These are phyloP conservation scores for Nigrospora oryzae DNA, from an alignment of 2,329 filamentous ascomycete genomes.

Conservation along the genomic window DNA sequence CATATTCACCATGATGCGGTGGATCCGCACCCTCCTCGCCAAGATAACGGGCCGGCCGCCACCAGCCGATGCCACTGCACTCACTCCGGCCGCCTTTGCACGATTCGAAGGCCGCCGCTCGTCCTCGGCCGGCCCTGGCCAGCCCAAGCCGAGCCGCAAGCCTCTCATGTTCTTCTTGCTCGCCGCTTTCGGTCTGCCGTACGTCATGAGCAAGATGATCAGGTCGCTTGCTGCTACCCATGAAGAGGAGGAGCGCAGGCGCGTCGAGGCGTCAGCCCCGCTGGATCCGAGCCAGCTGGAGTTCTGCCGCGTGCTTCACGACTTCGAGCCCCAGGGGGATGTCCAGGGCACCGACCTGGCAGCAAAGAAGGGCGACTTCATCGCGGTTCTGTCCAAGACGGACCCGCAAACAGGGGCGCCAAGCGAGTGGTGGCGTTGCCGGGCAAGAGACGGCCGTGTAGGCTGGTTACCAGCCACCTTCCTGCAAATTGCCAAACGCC, in stretches of 20 bases:
- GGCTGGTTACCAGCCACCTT: conserved; percentile 91
- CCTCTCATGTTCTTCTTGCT: conserved; percentile 93
- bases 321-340: conserved; percentile 72
- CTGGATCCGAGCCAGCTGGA: conserved; percentile 88
- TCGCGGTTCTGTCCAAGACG: conserved; percentile 85
- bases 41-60: conserved; percentile 88
- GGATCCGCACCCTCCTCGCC: conserved; percentile 84
- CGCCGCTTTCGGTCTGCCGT: conserved; percentile 90
- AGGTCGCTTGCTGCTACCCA: conserved; percentile 73
- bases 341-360: conserved; percentile 74
- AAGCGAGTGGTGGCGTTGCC: conserved; percentile 95
- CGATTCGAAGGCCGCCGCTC: conserved; percentile 66
- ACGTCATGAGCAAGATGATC: conserved; percentile 95
- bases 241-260: conserved; percentile 68
- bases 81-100: conserved; percentile 88
- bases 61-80: conserved; percentile 75
- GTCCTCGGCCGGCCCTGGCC: conserved; percentile 48
- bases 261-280: conserved; percentile 46
- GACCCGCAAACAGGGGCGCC: conserved; percentile 79
- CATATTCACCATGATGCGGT: conserved; percentile 92
- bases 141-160: conserved; percentile 78
- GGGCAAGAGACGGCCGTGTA: conserved; percentile 79
- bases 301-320: conserved; percentile 90
- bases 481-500: conserved; percentile 62
- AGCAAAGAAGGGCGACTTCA: conserved; percentile 90